Evolutionary conservation across 441 rosid genomes (phyloP).

Genomic region (Adansonia rubrostipa): DNA sequence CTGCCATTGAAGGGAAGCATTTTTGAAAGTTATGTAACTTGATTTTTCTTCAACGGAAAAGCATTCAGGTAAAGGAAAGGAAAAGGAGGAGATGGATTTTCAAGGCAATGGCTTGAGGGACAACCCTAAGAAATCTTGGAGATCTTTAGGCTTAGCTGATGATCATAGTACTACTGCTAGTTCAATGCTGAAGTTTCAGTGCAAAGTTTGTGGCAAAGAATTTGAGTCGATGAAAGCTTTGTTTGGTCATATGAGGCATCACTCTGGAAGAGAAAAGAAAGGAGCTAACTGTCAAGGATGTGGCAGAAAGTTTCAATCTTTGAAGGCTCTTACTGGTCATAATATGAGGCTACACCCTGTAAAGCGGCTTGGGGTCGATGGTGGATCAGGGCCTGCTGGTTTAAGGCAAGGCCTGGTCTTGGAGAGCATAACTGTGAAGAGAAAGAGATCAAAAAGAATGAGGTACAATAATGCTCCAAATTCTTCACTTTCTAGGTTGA

Average conservation of each 20-base stretch:
- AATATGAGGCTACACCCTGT: constrained; percentile 39
- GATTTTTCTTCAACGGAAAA: constrained; percentile 43
- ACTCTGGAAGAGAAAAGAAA: constrained; percentile 40
- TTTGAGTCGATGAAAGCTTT: constrained; percentile 51
- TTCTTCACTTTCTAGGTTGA: constrained; percentile 51
- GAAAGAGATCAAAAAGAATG: constrained; percentile 58
- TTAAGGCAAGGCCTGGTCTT: constrained; percentile 31
- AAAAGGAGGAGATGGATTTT: constrained; percentile 33
- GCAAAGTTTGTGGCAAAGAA: constrained; percentile 50
- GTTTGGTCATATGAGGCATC: constrained; percentile 67
- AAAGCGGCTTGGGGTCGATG: constrained; percentile 28
- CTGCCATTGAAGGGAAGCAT: constrained; percentile 16
- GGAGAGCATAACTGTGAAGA: constrained; percentile 34
- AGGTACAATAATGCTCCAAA: constrained; percentile 34
- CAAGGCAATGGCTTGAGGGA: constrained; percentile 59
- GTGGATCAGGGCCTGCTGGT: constrained; percentile 34
- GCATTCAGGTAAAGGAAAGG: constrained; percentile 34
- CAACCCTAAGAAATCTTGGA: constrained; percentile 74
- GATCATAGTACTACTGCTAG: background rate
- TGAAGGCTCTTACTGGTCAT: constrained; percentile 55
- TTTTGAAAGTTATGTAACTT: constrained; percentile 24
- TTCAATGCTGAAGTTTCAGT: constrained; percentile 29
- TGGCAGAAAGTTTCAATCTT: constrained; percentile 51
- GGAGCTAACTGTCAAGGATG: constrained; percentile 50
- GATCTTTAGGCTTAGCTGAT: constrained; percentile 39